Percentiles rank a stretch among this genome's conserved stretches.
phyloP scores from a whole-genome alignment of 176 grass and related monocot species.

The Aegilops bicornis region DNA sequence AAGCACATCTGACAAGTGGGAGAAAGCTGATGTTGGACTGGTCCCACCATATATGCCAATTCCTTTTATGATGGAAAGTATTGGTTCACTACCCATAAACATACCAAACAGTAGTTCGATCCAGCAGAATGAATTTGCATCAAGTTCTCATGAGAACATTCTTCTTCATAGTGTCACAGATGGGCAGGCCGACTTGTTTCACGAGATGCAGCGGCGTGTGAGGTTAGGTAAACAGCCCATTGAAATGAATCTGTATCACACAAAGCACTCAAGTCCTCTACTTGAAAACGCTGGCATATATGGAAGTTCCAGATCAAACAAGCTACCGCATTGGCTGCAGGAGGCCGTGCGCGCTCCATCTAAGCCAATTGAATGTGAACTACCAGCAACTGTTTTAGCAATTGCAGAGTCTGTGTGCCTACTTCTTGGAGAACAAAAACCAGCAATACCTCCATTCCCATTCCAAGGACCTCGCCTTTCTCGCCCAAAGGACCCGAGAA shows the following conservation, averaged over 20 bases:
- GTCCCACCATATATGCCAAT: conserved; percentile 59
- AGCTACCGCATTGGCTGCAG: conserved; percentile 96
- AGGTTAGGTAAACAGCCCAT: conserved; percentile 47
- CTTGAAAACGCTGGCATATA: conserved; percentile 36
- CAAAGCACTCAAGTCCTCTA: conserved; percentile 38
- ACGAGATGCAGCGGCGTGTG: conserved; percentile 44
- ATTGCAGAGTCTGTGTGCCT: conserved; percentile 78
- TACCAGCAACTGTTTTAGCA: conserved; percentile 71
- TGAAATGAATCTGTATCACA: conserved; percentile 37
- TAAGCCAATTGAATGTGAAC: conserved; percentile 46
- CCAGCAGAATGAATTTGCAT: conserved; percentile 46
- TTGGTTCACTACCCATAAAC: conserved; percentile 46
- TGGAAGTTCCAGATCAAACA: conserved; percentile 75
- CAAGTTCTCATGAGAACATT: conserved; percentile 40
- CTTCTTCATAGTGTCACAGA: conserved; percentile 47
- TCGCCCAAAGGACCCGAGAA: conserved; percentile 74
- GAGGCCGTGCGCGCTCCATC: conserved; percentile 68
- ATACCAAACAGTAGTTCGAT: conserved; percentile 40
- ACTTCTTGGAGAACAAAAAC: conserved; percentile 82
- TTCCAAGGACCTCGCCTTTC: conserved; percentile 59
- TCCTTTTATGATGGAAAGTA: conserved; percentile 53
- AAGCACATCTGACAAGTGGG: conserved; percentile 45
- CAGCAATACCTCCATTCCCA: conserved; percentile 71
- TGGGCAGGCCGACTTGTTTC: conserved; percentile 44
- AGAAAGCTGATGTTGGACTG: conserved; percentile 53